Conservation (phyloP, 2,329 filamentous ascomycete genomes). For the Phoma sp. region DNA sequence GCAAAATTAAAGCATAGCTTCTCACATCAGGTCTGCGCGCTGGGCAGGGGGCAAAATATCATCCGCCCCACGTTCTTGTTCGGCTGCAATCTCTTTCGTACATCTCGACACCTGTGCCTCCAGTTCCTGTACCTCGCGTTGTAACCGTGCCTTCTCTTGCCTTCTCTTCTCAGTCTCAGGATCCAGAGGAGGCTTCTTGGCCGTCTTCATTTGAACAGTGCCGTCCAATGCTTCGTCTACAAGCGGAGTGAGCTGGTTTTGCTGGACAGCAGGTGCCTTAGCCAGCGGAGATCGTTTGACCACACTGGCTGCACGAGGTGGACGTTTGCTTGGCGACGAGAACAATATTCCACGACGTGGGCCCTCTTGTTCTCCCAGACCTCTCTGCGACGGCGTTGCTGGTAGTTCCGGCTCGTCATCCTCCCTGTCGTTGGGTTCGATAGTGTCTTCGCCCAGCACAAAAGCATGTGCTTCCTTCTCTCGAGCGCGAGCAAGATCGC, state of each 20-base stretch:
- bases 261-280: constrained; percentile 24
- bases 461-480: constrained; percentile 14
- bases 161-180: constrained; percentile 38
- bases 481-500: background rate
- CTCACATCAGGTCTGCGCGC: constrained; percentile 36
- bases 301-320: constrained; percentile 25
- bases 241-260: constrained; percentile 16
- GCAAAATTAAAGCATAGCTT: background rate
- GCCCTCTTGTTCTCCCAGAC: constrained; percentile 24
- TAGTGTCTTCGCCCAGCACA: background rate
- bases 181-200: constrained; percentile 25
- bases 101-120: constrained; percentile 43
- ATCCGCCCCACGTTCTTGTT: constrained; percentile 28
- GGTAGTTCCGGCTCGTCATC: constrained; percentile 32
- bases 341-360: constrained; percentile 34
- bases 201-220: constrained; percentile 1
- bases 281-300: constrained; percentile 25
- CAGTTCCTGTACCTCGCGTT: constrained; percentile 39
- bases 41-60: constrained; percentile 27
- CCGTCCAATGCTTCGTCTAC: constrained; percentile 18
- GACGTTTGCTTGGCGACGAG: constrained; percentile 44
- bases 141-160: constrained; percentile 39
- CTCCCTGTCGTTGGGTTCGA: background rate
- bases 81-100: constrained; percentile 34
- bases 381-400: constrained; percentile 28